Evolutionary conservation across 768 basidiomycete species (phyloP).

Genomic region (Tricholoma furcatifolium): DNA sequence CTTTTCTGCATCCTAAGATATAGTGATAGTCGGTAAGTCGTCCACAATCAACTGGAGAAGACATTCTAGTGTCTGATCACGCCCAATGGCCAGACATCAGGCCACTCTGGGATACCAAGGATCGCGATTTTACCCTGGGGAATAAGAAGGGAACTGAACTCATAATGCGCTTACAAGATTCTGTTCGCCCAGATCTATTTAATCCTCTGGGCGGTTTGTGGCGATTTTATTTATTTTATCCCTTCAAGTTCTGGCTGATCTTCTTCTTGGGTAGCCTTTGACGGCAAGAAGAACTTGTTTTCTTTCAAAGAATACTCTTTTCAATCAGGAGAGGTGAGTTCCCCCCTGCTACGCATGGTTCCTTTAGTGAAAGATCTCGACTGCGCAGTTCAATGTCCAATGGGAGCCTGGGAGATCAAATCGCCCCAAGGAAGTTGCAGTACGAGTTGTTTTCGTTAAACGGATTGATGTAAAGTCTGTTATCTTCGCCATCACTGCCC

Average conservation of each 20-base stretch:
- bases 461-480: conserved; percentile 21
- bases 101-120: conserved; percentile 20
- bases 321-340: conserved; percentile 17
- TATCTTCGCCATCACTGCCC: not conserved
- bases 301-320: conserved; percentile 22
- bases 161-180: conserved; percentile 27
- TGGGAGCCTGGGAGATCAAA: not conserved
- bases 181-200: conserved; percentile 23
- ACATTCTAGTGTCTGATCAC: not conserved
- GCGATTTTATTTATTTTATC: not conserved
- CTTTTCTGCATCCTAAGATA: too few relatives aligned
- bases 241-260: not conserved
- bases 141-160: conserved; percentile 28
- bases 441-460: conserved; percentile 25
- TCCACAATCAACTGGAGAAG: too few relatives aligned
- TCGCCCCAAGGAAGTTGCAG: conserved; percentile 12
- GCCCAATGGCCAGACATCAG: conserved; percentile 17
- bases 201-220: conserved; percentile 25
- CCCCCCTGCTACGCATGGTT: conserved; percentile 13
- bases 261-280: conserved; percentile 23
- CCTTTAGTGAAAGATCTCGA: conserved; percentile 16
- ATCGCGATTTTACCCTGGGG: conserved; percentile 21
- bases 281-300: conserved; percentile 34
- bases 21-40: too few relatives aligned
- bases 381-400: not conserved